A percentile compares a stretch with the other conserved stretches of the same genome.
phyloP scores from a whole-genome alignment of 2,329 filamentous ascomycete genomes.

The Scytalidium sp. region DNA sequence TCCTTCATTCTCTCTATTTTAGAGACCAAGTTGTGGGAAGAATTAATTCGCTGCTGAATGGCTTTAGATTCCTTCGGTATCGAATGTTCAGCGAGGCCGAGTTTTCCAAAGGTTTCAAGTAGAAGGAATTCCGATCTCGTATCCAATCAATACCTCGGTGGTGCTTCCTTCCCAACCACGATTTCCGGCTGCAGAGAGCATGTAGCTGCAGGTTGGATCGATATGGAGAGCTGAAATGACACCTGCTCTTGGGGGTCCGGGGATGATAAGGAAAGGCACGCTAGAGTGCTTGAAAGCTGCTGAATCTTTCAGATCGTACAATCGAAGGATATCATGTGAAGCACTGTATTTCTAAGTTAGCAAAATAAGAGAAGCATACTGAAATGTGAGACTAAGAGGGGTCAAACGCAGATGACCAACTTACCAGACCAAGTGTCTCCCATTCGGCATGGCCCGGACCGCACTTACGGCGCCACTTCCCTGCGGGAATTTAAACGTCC shows the following conservation, averaged over 20 bases:
- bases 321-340: constrained; percentile 85
- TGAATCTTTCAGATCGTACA: constrained; percentile 77
- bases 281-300: constrained; percentile 68
- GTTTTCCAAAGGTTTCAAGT: neutral
- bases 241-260: constrained; percentile 77
- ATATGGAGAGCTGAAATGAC: constrained; percentile 84
- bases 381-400: neutral
- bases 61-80: too few relatives aligned
- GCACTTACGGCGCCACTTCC: constrained; percentile 90
- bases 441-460: constrained; percentile 87
- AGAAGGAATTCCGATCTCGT: constrained; percentile 64
- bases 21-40: too few relatives aligned
- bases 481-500: constrained; percentile 81
- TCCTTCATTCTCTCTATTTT: neutral
- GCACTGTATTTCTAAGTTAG: constrained; percentile 52
- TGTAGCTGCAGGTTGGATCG: constrained; percentile 83
- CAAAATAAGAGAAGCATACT: constrained; percentile 16
- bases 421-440: constrained; percentile 83
- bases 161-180: constrained; percentile 89
- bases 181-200: constrained; percentile 89
- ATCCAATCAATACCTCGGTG: constrained; percentile 90
- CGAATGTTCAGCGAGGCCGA: too few relatives aligned
- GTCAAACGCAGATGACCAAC: constrained; percentile 17
- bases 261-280: constrained; percentile 94
- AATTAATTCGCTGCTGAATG: too few relatives aligned